A percentile compares a stretch with the other conserved stretches of the same genome.
phyloP scores from a whole-genome alignment of 1,284 basidiomycete species.

The Fomes fomentarius region DNA sequence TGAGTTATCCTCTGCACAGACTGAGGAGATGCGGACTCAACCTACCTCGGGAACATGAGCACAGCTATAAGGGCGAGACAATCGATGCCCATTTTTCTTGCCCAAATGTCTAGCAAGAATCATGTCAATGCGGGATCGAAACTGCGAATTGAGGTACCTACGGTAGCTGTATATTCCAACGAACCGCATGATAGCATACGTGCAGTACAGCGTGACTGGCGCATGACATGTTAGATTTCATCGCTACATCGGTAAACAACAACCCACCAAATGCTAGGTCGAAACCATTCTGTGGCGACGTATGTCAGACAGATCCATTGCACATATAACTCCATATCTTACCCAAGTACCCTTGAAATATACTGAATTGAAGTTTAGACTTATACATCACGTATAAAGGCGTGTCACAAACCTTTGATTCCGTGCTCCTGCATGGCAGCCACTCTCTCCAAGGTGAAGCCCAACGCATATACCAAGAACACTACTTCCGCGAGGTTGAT shows the following conservation, averaged over 20 bases:
- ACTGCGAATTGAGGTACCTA: slow-evolving; percentile 29
- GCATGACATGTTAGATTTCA: not conserved
- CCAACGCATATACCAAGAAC: slow-evolving; percentile 87
- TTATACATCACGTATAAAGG: not conserved
- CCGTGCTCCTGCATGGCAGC: slow-evolving; percentile 96
- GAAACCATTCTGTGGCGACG: slow-evolving; percentile 76
- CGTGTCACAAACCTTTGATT: slow-evolving; percentile 59
- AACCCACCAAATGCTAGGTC: slow-evolving; percentile 81
- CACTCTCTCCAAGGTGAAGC: slow-evolving; percentile 90
- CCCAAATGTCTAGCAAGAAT: slow-evolving; percentile 53
- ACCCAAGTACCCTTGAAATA: slow-evolving; percentile 87
- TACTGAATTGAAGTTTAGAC: slow-evolving; percentile 42
- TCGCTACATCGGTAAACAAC: not conserved
- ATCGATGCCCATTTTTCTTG: slow-evolving; percentile 68
- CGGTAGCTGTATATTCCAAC: slow-evolving; percentile 72
- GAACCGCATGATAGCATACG: slow-evolving; percentile 73
- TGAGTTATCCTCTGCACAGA: not conserved
- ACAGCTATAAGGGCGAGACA: slow-evolving; percentile 80
- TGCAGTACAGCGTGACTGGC: slow-evolving; percentile 74
- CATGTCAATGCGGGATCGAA: not conserved
- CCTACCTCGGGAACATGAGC: slow-evolving; percentile 83
- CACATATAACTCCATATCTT: slow-evolving; percentile 22
- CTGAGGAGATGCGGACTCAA: not conserved
- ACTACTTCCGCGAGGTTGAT: slow-evolving; percentile 69
- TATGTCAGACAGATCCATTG: not conserved